Conservation (phyloP, 2,329 filamentous ascomycete species). For the Aureobasidium vineae region DNA sequence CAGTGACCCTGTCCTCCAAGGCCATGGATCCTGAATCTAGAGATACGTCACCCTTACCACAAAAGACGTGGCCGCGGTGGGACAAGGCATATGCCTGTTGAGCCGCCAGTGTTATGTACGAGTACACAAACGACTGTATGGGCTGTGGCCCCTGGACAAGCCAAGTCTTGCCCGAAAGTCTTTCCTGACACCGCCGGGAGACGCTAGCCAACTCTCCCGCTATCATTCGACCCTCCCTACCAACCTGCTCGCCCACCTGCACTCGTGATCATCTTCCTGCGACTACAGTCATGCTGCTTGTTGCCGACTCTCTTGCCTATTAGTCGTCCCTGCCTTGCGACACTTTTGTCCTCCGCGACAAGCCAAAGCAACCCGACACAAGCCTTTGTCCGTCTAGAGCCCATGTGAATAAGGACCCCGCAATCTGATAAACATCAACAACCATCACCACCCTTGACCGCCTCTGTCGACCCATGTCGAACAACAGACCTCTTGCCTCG, state of each 20-base stretch:
- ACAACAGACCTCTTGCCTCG: conserved; percentile 7
- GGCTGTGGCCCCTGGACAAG: not conserved
- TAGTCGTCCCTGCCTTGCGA: not conserved
- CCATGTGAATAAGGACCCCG: conserved; percentile 24
- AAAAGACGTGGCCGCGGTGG: not conserved
- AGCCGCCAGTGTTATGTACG: not conserved
- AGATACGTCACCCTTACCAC: conserved; percentile 3
- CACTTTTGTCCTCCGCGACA: not conserved
- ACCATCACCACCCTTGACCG: not conserved
- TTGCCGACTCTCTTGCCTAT: not conserved
- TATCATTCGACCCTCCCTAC: conserved; percentile 20
- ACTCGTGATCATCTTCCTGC: conserved; percentile 3
- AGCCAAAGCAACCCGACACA: not conserved
- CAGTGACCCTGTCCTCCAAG: not conserved
- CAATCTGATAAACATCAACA: conserved; percentile 11
- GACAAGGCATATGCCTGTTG: conserved; percentile 11
- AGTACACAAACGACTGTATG: not conserved
- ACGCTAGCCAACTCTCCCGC: conserved; percentile 7
- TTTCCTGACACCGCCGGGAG: not conserved
- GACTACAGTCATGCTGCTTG: not conserved
- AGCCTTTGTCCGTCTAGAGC: conserved; percentile 14
- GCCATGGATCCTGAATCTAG: not conserved
- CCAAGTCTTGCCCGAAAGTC: not conserved
- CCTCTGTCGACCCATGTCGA: conserved; percentile 16
- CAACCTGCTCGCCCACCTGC: conserved; percentile 3